These are phyloP conservation scores for Garcia nutans DNA, from an alignment of 345 rosid genomes.

Conservation along the genomic window DNA sequence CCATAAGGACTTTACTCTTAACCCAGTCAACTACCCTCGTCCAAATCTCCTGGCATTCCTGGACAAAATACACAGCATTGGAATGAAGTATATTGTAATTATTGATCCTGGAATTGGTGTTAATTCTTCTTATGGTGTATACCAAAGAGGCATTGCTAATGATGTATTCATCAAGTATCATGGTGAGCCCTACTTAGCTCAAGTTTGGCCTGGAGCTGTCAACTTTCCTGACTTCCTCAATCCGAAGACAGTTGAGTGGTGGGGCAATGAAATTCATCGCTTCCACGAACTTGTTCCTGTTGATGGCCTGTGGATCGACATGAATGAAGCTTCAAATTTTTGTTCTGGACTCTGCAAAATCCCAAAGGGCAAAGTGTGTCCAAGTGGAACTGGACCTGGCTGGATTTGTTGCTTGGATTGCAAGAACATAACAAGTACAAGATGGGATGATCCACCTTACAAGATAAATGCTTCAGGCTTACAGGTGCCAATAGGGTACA, in stretches of 20 bases:
- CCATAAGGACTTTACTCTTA: slow-evolving; percentile 88
- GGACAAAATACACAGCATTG: slow-evolving; percentile 70
- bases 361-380: slow-evolving; percentile 66
- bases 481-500: slow-evolving; percentile 71
- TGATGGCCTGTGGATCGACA: slow-evolving; percentile 94
- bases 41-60: slow-evolving; percentile 77
- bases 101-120: slow-evolving; percentile 80
- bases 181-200: slow-evolving; percentile 84
- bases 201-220: slow-evolving; percentile 98
- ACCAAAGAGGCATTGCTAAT: slow-evolving; percentile 71
- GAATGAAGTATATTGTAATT: slow-evolving; percentile 90
- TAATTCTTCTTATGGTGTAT: slow-evolving; percentile 71
- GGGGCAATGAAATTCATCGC: slow-evolving; percentile 87
- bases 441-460: slow-evolving; percentile 97
- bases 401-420: slow-evolving; percentile 96
- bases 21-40: slow-evolving; percentile 63
- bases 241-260: slow-evolving; percentile 85
- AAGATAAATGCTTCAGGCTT: slow-evolving; percentile 87
- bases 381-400: slow-evolving; percentile 84
- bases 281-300: slow-evolving; percentile 89
- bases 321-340: slow-evolving; percentile 95
- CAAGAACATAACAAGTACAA: slow-evolving; percentile 81
- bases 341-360: slow-evolving; percentile 75
- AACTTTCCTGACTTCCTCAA: slow-evolving; percentile 96
- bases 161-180: slow-evolving; percentile 90